Base-by-base conservation (phyloP, 768 basidiomycete genomes). In the Trametes coccinea region DNA sequence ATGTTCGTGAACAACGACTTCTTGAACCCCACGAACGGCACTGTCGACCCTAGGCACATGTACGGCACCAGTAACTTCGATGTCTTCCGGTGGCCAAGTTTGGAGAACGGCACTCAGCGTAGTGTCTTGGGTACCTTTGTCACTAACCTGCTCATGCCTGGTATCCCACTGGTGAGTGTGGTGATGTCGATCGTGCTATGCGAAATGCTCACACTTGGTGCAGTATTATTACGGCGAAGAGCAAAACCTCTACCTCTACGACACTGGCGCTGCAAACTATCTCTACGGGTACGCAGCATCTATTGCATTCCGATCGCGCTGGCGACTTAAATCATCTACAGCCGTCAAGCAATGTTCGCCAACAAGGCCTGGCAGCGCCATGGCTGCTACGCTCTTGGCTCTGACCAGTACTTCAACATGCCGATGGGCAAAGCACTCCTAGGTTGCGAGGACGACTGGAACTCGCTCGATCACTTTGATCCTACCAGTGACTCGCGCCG, bases 21-120 rank as follows among this genome's bases (percentile, higher is more conserved):
- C 67, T 62, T 96, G 53, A 95, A 96, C 71, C 75, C 88, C 2
- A 73, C 77, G 47, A 86, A 79, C 0, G 86, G 85, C 57, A 3
- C 67, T 6, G 75, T 93, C 45, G 94, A 97, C 70, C 94, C 94
- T 2, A 80, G 82, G 63, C 95, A 97, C 75, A 86, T 95, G 89
- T 94, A 81, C 70, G 95, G 95, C 43, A 87, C 88, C n/a, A 90
- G 89, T 71, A 95, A 96, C 71, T 95, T 95, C 77, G 95, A 96
- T 79, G 84, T 97, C 9, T 97, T 90, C 81, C 83, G 95, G 59
- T 97, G 94, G 95, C 93, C 92, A 3, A 87, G 89, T 75, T 72
- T 97, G 67, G 84, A 89, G 68, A 91, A 93, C 68, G 95, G 95
- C 17, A 89, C 88, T 1, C 84, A 90, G 68, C 82, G 82, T 67